Evolutionary conservation across 2,329 filamentous ascomycete genomes (phyloP), one percentile per base, ranked within the genome.

Genomic region (Gremmenia infestans): DNA sequence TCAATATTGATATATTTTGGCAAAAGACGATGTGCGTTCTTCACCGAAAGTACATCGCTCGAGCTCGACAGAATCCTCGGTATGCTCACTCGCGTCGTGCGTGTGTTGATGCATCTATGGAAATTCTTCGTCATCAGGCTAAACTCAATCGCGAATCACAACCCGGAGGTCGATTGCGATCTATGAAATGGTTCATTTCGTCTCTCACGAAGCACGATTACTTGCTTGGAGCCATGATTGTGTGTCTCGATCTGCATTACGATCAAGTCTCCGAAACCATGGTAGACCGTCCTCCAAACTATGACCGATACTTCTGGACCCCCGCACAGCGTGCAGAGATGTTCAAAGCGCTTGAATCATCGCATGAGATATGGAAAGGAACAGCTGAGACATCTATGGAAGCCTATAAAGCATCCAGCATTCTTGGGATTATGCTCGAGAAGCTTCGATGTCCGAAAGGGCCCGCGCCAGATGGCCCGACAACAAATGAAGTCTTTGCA

Each of bases 1-100:
- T 91, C 69, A 88, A 88, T 55, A 76, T 97, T 35, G 89, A 94
- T 59, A 86, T 94, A 50, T 74, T 97, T 5, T 96, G 91, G 68
- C 85, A 95, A 61, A 96, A 96, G 73, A 88, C 91, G 17, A 81
- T 96, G 65, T 95, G 91, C 65, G 82, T 96, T 22, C 80, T 99
- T 40, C 94, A 99, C 71, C 82, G 91, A 50, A 91, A 91, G 61
- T 97, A 94, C 70, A 80, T 96, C 56, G 78, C 82, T n/a, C 82
- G 86, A 57, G 89, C 91, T 5, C 79, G 88, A 48, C 82, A 88
- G 57, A 94, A 93, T 64, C 78, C 88, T 9, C 82, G 91, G 8
- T 97, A 96, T 67, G 82, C 85, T 8, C 90, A 94, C 67, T 96
- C 91, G 2, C 83, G 93, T 32, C 85, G 86, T 42, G 87, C 86